phyloP scores from a whole-genome alignment of 2,329 filamentous ascomycete genomes.

The Penicillium rolfsii region DNA sequence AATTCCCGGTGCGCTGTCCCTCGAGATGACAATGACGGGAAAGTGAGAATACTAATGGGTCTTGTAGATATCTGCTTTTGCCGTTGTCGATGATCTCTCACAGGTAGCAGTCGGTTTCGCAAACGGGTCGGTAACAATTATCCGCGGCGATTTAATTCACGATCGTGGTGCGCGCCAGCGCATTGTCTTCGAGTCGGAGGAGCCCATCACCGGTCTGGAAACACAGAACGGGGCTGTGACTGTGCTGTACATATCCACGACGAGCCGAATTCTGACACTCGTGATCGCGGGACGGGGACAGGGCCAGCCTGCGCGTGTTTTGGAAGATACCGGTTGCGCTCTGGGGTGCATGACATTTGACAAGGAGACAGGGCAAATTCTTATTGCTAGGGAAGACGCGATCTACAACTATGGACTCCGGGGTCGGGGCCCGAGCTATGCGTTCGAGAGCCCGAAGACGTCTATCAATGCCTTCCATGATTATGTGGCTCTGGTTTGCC shows the following conservation, averaged over 20 bases:
- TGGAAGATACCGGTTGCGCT: conserved; percentile 87
- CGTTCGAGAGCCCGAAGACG: conserved; percentile 89
- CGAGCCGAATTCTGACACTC: conserved; percentile 81
- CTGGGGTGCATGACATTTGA: conserved; percentile 96
- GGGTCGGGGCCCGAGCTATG: conserved; percentile 82
- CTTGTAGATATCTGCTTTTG: conserved; percentile 72
- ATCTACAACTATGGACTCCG: conserved; percentile 90
- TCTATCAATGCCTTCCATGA: conserved; percentile 77
- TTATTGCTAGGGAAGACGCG: conserved; percentile 93
- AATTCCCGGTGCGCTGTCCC: conserved; percentile 72
- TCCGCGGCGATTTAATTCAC: conserved; percentile 91
- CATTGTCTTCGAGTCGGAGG: conserved; percentile 94
- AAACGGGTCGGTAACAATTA: conserved; percentile 90
- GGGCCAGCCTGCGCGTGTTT: conserved; percentile 80
- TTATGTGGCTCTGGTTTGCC: conserved; percentile 85
- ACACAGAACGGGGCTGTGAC: conserved; percentile 68
- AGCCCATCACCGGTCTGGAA: conserved; percentile 90
- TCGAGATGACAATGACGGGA: background rate
- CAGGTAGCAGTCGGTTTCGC: conserved; percentile 95
- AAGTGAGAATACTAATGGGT: conserved; percentile 6
- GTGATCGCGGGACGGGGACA: conserved; percentile 87
- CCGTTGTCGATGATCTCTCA: conserved; percentile 82
- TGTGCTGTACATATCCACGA: conserved; percentile 90
- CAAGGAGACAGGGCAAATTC: conserved; percentile 75
- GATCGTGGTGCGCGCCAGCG: conserved; percentile 92